A percentile compares a stretch with the other conserved stretches of the same genome.
Evolutionary conservation across 129 eudicot species (phyloP).

Genomic region (Calendula officinalis): DNA sequence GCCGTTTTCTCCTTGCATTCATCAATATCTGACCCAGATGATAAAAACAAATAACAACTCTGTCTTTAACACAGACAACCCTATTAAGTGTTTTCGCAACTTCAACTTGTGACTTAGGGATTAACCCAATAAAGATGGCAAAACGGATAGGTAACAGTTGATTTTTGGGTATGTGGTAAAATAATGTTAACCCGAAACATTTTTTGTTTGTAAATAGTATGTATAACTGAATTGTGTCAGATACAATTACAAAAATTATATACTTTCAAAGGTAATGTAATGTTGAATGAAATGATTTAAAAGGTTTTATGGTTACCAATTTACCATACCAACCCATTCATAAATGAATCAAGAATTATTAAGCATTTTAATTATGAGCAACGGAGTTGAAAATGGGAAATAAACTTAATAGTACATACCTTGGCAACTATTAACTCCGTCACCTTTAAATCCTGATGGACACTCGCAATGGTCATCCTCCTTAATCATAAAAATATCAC

Average conservation of each 20-base stretch:
- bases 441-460: constrained; percentile 81
- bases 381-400: not conserved
- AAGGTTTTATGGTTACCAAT: not conserved
- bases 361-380: not conserved
- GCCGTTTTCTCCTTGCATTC: constrained; percentile 34
- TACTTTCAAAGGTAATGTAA: too few species aligned
- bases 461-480: constrained; percentile 78
- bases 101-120: too few species aligned
- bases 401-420: too few species aligned
- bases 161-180: too few species aligned
- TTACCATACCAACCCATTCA: not conserved
- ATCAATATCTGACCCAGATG: constrained; percentile 37
- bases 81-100: not conserved
- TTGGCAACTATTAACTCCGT: constrained; percentile 70
- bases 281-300: too few species aligned
- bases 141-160: too few species aligned
- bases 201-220: too few species aligned
- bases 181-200: too few species aligned
- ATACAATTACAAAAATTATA: too few species aligned
- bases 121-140: too few species aligned
- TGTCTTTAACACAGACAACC: not conserved
- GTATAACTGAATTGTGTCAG: too few species aligned
- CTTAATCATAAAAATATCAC: constrained; percentile 16
- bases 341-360: not conserved
- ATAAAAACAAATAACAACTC: too few species aligned